Evolutionary conservation across 495 filamentous ascomycete species (phyloP).

Genomic region (Penicillium nucicola): DNA sequence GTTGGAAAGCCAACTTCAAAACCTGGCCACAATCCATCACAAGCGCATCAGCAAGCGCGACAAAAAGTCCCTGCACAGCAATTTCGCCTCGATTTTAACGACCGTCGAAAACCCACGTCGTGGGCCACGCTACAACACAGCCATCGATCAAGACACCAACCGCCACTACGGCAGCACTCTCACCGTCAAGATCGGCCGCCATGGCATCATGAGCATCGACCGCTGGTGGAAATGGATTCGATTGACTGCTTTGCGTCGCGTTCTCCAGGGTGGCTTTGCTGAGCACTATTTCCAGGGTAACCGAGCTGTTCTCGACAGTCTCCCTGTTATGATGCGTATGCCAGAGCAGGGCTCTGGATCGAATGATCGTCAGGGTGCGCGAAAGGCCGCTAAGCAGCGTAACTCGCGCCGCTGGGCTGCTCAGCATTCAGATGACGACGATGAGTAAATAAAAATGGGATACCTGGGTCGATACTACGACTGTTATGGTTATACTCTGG

Average conservation of each 20-base stretch:
- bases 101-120: slow-evolving; percentile 75
- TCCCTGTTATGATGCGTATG: slow-evolving; percentile 55
- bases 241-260: slow-evolving; percentile 68
- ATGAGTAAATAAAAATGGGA: slow-evolving; percentile 1
- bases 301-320: slow-evolving; percentile 69
- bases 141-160: slow-evolving; percentile 69
- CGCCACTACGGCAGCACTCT: slow-evolving; percentile 74
- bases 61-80: slow-evolving; percentile 70
- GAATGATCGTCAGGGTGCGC: slow-evolving; percentile 27
- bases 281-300: slow-evolving; percentile 84
- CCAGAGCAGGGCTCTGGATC: slow-evolving; percentile 2
- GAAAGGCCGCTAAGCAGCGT: slow-evolving; percentile 33
- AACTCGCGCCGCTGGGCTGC: slow-evolving; percentile 37
- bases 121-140: slow-evolving; percentile 68
- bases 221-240: slow-evolving; percentile 87
- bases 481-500: too few relatives aligned
- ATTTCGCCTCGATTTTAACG: slow-evolving; percentile 79
- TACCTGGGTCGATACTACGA: not conserved
- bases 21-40: slow-evolving; percentile 57
- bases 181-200: slow-evolving; percentile 69
- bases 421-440: slow-evolving; percentile 24
- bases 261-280: slow-evolving; percentile 76
- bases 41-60: slow-evolving; percentile 76
- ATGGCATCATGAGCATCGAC: slow-evolving; percentile 75
- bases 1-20: slow-evolving; percentile 50